A percentile compares a stretch with the other conserved stretches of the same genome.
Conservation (phyloP, 2,329 filamentous ascomycete species). For the Byssothecium circinans region DNA sequence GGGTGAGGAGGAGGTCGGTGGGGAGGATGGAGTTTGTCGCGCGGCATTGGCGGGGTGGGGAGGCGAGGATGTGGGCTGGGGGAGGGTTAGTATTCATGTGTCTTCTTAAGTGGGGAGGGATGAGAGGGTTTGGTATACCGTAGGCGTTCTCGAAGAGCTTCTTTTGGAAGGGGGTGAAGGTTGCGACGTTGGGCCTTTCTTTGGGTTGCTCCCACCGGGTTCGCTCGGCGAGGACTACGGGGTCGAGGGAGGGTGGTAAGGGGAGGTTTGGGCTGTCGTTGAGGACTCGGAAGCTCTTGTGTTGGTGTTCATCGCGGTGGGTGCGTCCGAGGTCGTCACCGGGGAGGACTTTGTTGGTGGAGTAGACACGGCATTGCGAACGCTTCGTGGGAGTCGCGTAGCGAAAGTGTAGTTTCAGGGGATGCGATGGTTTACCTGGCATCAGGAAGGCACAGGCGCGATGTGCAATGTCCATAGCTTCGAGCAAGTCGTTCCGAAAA, state of each 20-base stretch:
- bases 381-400: conserved; percentile 11
- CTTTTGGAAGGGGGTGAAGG: conserved; percentile 56
- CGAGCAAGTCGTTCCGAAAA: conserved; percentile 19
- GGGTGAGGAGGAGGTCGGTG: conserved; percentile 63
- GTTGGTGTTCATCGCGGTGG: conserved; percentile 32
- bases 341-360: conserved; percentile 15
- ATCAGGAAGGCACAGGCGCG: conserved; percentile 18
- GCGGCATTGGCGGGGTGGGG: conserved; percentile 60
- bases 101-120: neutral
- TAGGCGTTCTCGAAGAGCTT: conserved; percentile 65
- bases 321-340: conserved; percentile 34
- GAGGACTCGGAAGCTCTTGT: conserved; percentile 36
- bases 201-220: conserved; percentile 45
- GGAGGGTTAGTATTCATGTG: conserved; percentile 7
- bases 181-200: conserved; percentile 44
- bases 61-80: conserved; percentile 63
- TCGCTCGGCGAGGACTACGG: conserved; percentile 41
- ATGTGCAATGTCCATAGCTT: conserved; percentile 1
- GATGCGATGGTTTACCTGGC: conserved; percentile 26
- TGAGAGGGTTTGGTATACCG: conserved; percentile 51
- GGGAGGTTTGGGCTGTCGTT: conserved; percentile 46
- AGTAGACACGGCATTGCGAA: conserved; percentile 15
- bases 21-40: conserved; percentile 57
- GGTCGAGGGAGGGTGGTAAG: conserved; percentile 53
- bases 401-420: conserved; percentile 21